Evolutionary conservation across 306 rosid species (phyloP).

Genomic region (Cyclanthera cordifolia): DNA sequence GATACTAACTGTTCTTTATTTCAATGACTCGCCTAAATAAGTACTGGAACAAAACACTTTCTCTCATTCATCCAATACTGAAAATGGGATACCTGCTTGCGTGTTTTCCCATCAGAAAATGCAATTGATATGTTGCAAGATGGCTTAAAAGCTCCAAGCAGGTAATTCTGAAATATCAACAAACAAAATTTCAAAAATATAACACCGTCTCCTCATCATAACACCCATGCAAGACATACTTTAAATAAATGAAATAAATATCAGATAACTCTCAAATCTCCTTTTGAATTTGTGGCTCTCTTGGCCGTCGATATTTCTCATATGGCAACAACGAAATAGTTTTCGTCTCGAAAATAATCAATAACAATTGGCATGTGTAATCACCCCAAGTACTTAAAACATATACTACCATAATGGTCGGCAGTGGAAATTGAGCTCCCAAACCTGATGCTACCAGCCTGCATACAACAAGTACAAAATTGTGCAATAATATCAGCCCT

Average conservation of each 20-base stretch:
- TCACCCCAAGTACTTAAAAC: too few relatives aligned
- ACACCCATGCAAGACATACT: not conserved
- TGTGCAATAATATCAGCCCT: not conserved
- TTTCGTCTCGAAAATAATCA: not conserved
- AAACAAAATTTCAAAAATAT: not conserved
- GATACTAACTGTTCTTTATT: not conserved
- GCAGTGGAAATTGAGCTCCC: not conserved
- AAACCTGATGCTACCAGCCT: conserved; percentile 6
- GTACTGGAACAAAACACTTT: not conserved
- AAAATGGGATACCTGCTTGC: conserved; percentile 61
- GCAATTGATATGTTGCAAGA: conserved; percentile 72
- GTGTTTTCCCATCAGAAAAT: conserved; percentile 73
- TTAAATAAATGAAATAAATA: not conserved
- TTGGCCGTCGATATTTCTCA: not conserved
- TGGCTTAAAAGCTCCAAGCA: conserved; percentile 99
- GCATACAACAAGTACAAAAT: conserved; percentile 3
- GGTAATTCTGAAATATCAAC: conserved; percentile 50
- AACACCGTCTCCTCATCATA: not conserved
- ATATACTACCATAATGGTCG: conserved; percentile 6
- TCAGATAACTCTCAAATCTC: not conserved
- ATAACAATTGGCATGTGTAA: too few relatives aligned
- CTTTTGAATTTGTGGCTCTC: not conserved
- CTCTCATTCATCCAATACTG: not conserved
- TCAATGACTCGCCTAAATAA: not conserved
- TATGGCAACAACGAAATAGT: not conserved